Percentiles rank a stretch among this genome's conserved stretches.
Evolutionary conservation across 1,139 yeast genomes (phyloP).

Genomic region (Suhomyces panamericanus): DNA sequence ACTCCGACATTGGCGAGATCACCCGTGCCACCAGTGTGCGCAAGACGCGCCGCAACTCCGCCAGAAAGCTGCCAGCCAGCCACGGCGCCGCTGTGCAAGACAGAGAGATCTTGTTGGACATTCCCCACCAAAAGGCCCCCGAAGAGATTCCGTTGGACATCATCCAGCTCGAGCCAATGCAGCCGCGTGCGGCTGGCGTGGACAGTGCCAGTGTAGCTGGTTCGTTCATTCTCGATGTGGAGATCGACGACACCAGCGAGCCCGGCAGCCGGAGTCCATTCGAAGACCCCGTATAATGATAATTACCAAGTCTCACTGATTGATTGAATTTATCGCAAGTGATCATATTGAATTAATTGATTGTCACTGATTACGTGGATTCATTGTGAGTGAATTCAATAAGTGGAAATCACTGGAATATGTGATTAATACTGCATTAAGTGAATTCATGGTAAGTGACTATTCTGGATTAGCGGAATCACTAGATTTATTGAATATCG

Average conservation of each 20-base stretch:
- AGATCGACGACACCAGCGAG: conserved; percentile 26
- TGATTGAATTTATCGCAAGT: no score
- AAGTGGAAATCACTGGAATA: no score
- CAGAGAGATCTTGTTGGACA: conserved; percentile 19
- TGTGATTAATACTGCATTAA: no score
- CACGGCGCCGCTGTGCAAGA: conserved; percentile 10
- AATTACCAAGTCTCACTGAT: no score
- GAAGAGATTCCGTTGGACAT: conserved; percentile 13
- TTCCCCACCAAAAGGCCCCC: not conserved
- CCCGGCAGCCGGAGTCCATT: conserved; percentile 32
- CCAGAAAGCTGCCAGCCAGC: not conserved
- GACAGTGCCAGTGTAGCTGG: conserved; percentile 20
- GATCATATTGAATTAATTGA: no score
- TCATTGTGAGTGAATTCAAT: no score
- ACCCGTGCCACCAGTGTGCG: conserved; percentile 45
- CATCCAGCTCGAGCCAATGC: conserved; percentile 9
- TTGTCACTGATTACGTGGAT: no score
- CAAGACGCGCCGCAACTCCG: conserved; percentile 12
- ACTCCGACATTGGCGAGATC: conserved; percentile 50
- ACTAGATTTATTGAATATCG: no score
- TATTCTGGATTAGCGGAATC: no score
- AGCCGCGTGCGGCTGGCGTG: conserved; percentile 6
- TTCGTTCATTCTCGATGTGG: conserved; percentile 40
- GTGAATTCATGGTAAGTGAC: no score
- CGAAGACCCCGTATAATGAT: conserved; percentile 26